phyloP scores from a whole-genome alignment of 768 basidiomycete species.

The Imleria badia region DNA sequence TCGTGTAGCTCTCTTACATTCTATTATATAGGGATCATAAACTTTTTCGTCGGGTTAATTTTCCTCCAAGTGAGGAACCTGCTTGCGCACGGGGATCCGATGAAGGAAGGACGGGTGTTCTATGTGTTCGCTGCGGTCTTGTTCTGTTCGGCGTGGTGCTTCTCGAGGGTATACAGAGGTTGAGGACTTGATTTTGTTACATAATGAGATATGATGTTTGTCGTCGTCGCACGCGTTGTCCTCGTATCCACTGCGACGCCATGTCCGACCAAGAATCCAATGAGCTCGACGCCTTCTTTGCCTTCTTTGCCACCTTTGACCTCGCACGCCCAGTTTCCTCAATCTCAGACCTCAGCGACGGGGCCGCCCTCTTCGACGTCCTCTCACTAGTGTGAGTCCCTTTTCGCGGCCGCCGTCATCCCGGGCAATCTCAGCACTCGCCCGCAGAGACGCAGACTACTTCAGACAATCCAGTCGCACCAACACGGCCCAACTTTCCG shows the following conservation, averaged over 20 bases:
- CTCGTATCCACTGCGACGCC: background rate
- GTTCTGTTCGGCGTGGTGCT: slow-evolving; percentile 21
- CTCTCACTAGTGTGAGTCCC: slow-evolving; percentile 68
- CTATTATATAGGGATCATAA: slow-evolving; percentile 63
- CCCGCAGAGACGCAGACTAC: slow-evolving; percentile 69
- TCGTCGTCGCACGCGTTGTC: slow-evolving; percentile 7
- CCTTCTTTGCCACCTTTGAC: slow-evolving; percentile 75
- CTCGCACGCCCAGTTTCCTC: slow-evolving; percentile 62
- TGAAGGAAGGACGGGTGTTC: slow-evolving; percentile 85
- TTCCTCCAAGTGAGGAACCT: slow-evolving; percentile 84
- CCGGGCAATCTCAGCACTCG: slow-evolving; percentile 8
- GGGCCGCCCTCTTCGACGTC: slow-evolving; percentile 71
- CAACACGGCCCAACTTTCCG: slow-evolving; percentile 59
- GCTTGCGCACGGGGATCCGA: slow-evolving; percentile 56
- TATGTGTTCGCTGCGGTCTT: slow-evolving; percentile 75
- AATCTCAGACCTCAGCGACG: slow-evolving; percentile 76
- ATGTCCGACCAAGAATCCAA: slow-evolving; percentile 47
- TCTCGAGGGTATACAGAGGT: slow-evolving; percentile 27
- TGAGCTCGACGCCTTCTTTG: slow-evolving; percentile 79
- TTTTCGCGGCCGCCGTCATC: background rate
- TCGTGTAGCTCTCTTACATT: background rate
- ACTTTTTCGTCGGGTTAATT: slow-evolving; percentile 79
- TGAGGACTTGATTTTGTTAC: slow-evolving; percentile 20
- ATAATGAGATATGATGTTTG: slow-evolving; percentile 19
- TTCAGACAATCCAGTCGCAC: slow-evolving; percentile 65